Percentiles rank a stretch among this genome's conserved stretches.
Evolutionary conservation across 2,329 filamentous ascomycete genomes (phyloP).

Genomic region (Penicillium olsonii): DNA sequence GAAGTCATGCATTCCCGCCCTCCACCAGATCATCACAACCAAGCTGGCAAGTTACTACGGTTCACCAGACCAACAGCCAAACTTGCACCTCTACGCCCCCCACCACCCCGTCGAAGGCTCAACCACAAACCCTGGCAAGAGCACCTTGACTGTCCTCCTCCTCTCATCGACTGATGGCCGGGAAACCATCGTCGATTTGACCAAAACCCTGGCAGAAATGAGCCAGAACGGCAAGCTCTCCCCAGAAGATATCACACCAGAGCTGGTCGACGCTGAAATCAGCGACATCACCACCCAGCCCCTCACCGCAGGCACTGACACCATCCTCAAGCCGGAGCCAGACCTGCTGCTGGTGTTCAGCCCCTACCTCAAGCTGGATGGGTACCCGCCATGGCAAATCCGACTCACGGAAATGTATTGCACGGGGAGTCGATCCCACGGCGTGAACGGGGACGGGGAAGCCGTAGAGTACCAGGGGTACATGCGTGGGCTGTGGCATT

Average conservation of each 20-base stretch:
- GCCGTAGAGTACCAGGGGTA: constrained; percentile 91
- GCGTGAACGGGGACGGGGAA: constrained; percentile 39
- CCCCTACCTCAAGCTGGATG: constrained; percentile 77
- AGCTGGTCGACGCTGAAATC: constrained; percentile 88
- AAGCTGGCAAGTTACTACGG: constrained; percentile 90
- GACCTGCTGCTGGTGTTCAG: constrained; percentile 87
- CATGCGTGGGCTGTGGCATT: constrained; percentile 79
- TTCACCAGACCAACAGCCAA: constrained; percentile 62
- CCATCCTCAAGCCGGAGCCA: constrained; percentile 75
- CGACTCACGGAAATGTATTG: constrained; percentile 90
- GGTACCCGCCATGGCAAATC: constrained; percentile 96
- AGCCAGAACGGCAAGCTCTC: constrained; percentile 83
- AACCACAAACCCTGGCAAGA: constrained; percentile 22
- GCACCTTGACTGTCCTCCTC: constrained; percentile 66
- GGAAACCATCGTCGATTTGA: constrained; percentile 92
- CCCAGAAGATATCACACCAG: constrained; percentile 76
- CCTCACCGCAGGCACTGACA: constrained; percentile 15
- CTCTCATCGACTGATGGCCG: constrained; percentile 86
- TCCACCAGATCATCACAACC: constrained; percentile 74
- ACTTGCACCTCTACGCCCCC: constrained; percentile 71
- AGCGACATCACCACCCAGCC: constrained; percentile 55
- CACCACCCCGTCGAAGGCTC: constrained; percentile 58
- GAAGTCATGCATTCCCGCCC: constrained; percentile 84
- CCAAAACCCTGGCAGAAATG: constrained; percentile 93
- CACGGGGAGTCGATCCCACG: constrained; percentile 48